Percentiles rank a stretch among this genome's conserved stretches.
These are phyloP conservation scores for Digitaria exilis DNA, from an alignment of 202 grass and related monocot species.

Conservation along the genomic window DNA sequence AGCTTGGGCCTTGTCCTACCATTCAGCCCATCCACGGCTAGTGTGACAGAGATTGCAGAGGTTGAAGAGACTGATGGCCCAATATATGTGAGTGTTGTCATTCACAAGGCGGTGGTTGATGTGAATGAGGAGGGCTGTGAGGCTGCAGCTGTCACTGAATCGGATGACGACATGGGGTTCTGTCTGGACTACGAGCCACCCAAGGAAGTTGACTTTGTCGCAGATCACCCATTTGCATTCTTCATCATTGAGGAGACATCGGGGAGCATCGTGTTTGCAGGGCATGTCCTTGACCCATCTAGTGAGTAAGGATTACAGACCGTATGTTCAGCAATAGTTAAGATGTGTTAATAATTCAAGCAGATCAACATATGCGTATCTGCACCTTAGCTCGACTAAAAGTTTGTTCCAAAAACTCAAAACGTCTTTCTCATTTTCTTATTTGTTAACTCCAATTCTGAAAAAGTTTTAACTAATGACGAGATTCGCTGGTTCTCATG, in stretches of 20 bases:
- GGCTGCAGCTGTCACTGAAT: neutral
- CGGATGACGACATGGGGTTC: neutral
- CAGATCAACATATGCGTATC: too few species aligned
- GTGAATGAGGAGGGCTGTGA: neutral
- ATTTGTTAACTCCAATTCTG: too few species aligned
- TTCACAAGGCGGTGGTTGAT: too few species aligned
- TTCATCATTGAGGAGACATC: slow-evolving; percentile 12
- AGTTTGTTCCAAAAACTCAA: too few species aligned
- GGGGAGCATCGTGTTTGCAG: neutral
- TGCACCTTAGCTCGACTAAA: too few species aligned
- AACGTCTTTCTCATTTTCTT: too few species aligned
- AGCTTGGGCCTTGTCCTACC: neutral
- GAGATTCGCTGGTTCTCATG: too few species aligned
- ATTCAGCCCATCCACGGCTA: neutral
- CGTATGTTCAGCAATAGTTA: too few species aligned
- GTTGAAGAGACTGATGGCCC: neutral
- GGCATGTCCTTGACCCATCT: slow-evolving; percentile 20
- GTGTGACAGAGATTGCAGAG: neutral
- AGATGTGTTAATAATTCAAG: too few species aligned
- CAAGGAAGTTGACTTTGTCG: neutral
- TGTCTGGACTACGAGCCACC: neutral
- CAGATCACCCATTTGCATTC: slow-evolving; percentile 31
- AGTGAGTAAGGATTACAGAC: neutral
- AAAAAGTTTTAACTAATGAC: too few species aligned
- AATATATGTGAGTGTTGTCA: neutral